These are phyloP conservation scores for Paxillus rubicundulus DNA, from an alignment of 768 basidiomycete species.

Conservation along the genomic window DNA sequence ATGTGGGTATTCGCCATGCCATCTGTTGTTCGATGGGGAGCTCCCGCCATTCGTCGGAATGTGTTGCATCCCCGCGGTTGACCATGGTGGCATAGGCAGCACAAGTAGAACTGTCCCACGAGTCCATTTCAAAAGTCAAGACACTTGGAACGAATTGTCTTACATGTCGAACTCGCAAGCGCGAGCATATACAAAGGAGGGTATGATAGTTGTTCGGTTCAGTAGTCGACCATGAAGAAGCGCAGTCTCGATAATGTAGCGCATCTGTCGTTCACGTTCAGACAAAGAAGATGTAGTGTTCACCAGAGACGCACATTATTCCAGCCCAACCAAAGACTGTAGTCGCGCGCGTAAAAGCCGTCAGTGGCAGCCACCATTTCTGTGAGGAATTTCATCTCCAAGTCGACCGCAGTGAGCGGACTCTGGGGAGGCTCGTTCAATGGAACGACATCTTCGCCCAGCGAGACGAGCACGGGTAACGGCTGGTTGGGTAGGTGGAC, in stretches of 20 bases:
- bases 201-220: conserved; percentile 43
- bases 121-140: neutral
- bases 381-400: conserved; percentile 30
- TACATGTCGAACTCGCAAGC: conserved; percentile 39
- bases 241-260: conserved; percentile 48
- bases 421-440: conserved; percentile 7
- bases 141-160: neutral
- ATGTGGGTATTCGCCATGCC: conserved; percentile 35
- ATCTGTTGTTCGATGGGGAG: conserved; percentile 38
- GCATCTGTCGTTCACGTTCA: conserved; percentile 32
- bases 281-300: neutral
- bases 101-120: conserved; percentile 30
- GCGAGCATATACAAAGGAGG: conserved; percentile 47
- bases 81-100: conserved; percentile 44
- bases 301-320: conserved; percentile 37
- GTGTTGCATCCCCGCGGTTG: conserved; percentile 42
- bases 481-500: conserved; percentile 15
- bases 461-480: conserved; percentile 7
- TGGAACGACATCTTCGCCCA: conserved; percentile 14
- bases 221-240: conserved; percentile 42
- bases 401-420: conserved; percentile 5
- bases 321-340: conserved; percentile 48
- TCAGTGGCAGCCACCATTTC: conserved; percentile 39
- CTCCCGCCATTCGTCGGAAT: conserved; percentile 38
- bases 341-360: conserved; percentile 46